Base-by-base conservation (phyloP, 192 early-diverging fungal genomes). In the Entomortierella lignicola region DNA sequence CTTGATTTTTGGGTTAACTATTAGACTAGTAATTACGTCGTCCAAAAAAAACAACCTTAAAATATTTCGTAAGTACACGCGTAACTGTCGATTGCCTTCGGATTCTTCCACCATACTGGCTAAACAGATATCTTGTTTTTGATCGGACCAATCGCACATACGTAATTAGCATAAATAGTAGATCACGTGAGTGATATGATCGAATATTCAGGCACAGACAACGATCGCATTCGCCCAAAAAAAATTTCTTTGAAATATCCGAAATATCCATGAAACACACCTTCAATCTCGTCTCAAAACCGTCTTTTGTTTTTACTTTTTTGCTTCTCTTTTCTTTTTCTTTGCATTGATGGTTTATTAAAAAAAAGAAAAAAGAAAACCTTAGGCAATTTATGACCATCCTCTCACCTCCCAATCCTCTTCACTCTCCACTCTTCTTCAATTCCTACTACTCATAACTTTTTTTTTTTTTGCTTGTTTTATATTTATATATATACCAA, bases 221-320 rank as follows among this genome's bases (percentile, higher is more conserved):
- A 42, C 13, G 6, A 93, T 90, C 0, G 94, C 96, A 0, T 54
- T 85, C n/a, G 85, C 89, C 23, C 85, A 97, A 29, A 98, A 99
- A 80, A 72, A 84, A 18, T 87, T 89, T 53, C 92, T 98, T 61
- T 37, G 34, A 37, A 37, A n/a, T n/a, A n/a, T n/a, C n/a, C n/a
- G n/a, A n/a, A n/a, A n/a, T n/a, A n/a, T n/a, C n/a, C n/a, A n/a
- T n/a, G n/a, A n/a, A n/a, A n/a, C n/a, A n/a, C n/a, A n/a, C n/a
- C n/a, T n/a, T n/a, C n/a, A n/a, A n/a, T n/a, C n/a, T n/a, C n/a
- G n/a, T n/a, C 34, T 37, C 4, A 37, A 37, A 88, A 92, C 47
- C n/a, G 4, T 23, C 26, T 60, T 25, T 43, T 50, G 18, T 32
- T 66, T 55, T n/a, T 42, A 55, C 27, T 41, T 55, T 41, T 66